A percentile compares a stretch with the other conserved stretches of the same genome.
phyloP scores from a whole-genome alignment of 192 early-diverging fungal species.

The Geranomyces michiganensis region DNA sequence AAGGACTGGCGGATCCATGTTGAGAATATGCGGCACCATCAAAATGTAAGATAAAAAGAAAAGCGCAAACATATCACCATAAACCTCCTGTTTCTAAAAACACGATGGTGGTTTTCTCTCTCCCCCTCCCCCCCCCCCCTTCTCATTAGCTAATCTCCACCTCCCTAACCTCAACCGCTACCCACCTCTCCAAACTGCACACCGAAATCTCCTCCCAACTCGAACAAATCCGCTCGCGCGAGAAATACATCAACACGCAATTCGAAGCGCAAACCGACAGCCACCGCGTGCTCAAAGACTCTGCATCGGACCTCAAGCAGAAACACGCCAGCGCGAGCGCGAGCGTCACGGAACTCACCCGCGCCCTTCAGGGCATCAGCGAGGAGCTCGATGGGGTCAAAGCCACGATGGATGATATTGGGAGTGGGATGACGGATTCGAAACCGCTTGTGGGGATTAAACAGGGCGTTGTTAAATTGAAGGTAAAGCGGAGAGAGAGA shows the following conservation, averaged over 20 bases:
- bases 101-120: neutral
- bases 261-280: constrained; percentile 61
- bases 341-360: constrained; percentile 55
- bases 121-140: neutral
- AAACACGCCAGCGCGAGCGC: constrained; percentile 52
- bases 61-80: neutral
- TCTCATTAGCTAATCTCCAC: constrained; percentile 42
- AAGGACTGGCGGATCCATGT: constrained; percentile 66
- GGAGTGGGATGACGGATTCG: constrained; percentile 68
- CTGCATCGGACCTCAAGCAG: constrained; percentile 55
- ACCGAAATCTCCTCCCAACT: constrained; percentile 57
- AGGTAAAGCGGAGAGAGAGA: constrained; percentile 34
- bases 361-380: constrained; percentile 48
- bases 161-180: constrained; percentile 42
- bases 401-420: constrained; percentile 63
- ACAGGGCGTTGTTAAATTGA: constrained; percentile 53
- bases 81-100: neutral
- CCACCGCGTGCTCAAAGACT: constrained; percentile 54
- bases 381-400: constrained; percentile 63
- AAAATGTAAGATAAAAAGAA: constrained; percentile 34
- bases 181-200: constrained; percentile 48
- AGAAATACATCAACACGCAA: constrained; percentile 68
- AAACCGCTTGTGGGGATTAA: constrained; percentile 62
- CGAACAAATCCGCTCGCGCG: constrained; percentile 58
- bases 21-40: constrained; percentile 55